Conservation (phyloP, 2,329 filamentous ascomycete genomes). For the Neophaeococcomyces aloes region DNA sequence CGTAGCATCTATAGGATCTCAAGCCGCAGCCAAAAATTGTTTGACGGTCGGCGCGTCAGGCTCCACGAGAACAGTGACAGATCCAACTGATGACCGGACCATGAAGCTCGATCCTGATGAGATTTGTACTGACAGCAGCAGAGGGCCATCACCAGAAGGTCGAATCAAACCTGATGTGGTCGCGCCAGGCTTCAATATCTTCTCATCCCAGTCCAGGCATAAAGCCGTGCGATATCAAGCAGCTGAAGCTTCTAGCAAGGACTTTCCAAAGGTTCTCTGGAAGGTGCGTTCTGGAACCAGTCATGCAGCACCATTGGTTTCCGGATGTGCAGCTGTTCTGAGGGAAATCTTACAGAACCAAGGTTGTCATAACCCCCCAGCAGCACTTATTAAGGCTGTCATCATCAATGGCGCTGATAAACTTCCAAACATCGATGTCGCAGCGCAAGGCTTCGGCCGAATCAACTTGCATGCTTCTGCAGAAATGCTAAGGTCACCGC, state of each 20-base stretch:
- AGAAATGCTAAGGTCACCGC: no score
- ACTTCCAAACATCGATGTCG: no score
- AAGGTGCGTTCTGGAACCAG: background rate
- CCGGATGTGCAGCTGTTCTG: background rate
- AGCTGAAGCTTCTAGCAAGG: background rate
- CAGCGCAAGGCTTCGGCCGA: no score
- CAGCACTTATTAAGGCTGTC: background rate
- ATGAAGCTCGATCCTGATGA: background rate
- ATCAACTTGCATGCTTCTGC: no score
- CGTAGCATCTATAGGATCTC: no score
- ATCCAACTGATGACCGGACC: background rate
- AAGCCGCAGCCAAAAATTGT: background rate
- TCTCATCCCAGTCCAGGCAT: conserved; percentile 14
- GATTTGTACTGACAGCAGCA: conserved; percentile 9
- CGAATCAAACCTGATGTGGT: conserved; percentile 19
- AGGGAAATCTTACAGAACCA: background rate
- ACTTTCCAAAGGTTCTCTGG: background rate
- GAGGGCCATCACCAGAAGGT: conserved; percentile 15
- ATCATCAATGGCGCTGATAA: no score
- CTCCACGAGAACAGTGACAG: background rate
- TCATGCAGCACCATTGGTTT: background rate
- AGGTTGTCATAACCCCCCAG: background rate
- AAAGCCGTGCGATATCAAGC: no score
- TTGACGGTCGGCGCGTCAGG: background rate
- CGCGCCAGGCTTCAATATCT: conserved; percentile 15